Conservation (phyloP, 805 yeast species). For the Ogataea dorogensis region DNA sequence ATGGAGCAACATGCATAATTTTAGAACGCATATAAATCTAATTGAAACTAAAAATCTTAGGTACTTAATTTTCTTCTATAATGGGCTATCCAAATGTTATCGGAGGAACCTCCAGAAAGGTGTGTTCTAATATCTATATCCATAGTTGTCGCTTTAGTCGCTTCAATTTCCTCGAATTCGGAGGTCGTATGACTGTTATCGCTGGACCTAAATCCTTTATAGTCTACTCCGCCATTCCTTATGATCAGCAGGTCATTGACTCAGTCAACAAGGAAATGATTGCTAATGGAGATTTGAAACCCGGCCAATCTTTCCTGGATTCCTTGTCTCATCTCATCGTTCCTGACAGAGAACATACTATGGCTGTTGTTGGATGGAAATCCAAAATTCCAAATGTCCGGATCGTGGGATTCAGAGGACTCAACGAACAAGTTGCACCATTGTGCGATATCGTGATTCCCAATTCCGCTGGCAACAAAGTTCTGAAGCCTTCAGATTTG, state of each 20-base stretch:
- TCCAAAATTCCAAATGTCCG: slow-evolving; percentile 48
- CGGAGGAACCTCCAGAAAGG: slow-evolving; percentile 39
- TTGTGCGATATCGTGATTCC: slow-evolving; percentile 43
- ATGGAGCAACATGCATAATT: no score
- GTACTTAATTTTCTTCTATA: slow-evolving; percentile 1
- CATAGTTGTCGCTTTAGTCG: slow-evolving; percentile 39
- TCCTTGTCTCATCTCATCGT: slow-evolving; percentile 51
- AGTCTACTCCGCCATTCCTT: slow-evolving; percentile 62
- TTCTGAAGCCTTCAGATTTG: slow-evolving; percentile 31
- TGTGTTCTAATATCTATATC: slow-evolving; percentile 32
- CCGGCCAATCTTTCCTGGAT: slow-evolving; percentile 34
- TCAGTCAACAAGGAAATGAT: slow-evolving; percentile 34
- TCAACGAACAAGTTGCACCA: slow-evolving; percentile 34
- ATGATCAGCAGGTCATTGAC: slow-evolving; percentile 43
- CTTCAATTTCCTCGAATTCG: slow-evolving; percentile 31
- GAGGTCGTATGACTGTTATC: slow-evolving; percentile 41
- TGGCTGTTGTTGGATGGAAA: slow-evolving; percentile 57
- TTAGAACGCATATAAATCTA: no score
- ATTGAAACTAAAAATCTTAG: no score
- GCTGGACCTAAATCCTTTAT: slow-evolving; percentile 32
- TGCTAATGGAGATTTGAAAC: slow-evolving; percentile 27
- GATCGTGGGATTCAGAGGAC: slow-evolving; percentile 52
- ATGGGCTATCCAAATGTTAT: slow-evolving; percentile 42
- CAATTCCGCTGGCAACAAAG: slow-evolving; percentile 35
- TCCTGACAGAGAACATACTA: slow-evolving; percentile 64